Evolutionary conservation across 345 rosid species (phyloP).

Genomic region (Brassica juncea): DNA sequence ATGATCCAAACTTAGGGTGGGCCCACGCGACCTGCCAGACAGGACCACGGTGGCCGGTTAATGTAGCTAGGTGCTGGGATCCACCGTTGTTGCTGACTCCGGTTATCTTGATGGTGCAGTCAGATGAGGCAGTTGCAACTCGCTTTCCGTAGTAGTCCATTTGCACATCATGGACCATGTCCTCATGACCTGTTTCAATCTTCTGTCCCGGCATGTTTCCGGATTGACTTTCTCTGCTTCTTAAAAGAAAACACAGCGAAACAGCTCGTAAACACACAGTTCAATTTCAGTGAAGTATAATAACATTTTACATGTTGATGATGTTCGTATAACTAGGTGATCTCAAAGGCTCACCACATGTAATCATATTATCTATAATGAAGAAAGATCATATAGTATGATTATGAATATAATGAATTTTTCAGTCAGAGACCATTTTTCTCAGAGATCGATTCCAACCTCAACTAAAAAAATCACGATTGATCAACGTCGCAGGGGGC

Average conservation of each 20-base stretch:
- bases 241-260: not conserved
- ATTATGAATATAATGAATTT: not conserved
- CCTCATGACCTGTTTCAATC: conserved; percentile 69
- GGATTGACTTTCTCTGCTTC: conserved; percentile 16
- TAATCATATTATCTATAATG: not conserved
- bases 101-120: conserved; percentile 56
- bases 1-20: conserved; percentile 66
- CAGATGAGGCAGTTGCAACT: conserved; percentile 67
- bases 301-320: not conserved
- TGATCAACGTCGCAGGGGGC: not conserved
- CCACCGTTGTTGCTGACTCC: conserved; percentile 52
- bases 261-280: not conserved
- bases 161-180: conserved; percentile 59
- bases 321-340: not conserved
- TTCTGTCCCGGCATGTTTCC: conserved; percentile 58
- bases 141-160: conserved; percentile 78
- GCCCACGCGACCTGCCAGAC: conserved; percentile 75
- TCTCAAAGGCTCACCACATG: not conserved
- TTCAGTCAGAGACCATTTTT: not conserved
- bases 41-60: conserved; percentile 67
- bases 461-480: not conserved
- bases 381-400: not conserved
- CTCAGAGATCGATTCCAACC: conserved; percentile 4
- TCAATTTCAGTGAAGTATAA: not conserved
- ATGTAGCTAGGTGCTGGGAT: conserved; percentile 57